A percentile compares a stretch with the other conserved stretches of the same genome.
Evolutionary conservation across 75 land plant species (phyloP).

Genomic region (Azolla pinnata): DNA sequence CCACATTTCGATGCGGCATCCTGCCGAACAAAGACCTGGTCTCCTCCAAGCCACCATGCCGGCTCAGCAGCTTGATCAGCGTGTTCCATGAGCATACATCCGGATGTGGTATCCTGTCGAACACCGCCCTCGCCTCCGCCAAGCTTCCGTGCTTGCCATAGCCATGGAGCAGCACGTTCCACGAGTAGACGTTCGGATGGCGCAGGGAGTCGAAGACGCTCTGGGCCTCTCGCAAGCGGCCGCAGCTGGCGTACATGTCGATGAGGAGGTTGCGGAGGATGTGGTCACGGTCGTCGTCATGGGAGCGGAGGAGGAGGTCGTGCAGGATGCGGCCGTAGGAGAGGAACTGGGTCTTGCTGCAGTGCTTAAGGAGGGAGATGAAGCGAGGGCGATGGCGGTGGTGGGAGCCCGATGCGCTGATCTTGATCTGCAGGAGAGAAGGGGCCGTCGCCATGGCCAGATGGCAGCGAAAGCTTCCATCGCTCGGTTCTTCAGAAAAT

Average conservation of each 20-base stretch:
- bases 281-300: neutral
- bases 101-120: constrained; percentile 20
- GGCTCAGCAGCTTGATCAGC: constrained; percentile 28
- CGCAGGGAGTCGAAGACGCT: neutral
- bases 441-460: too few relatives aligned
- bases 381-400: too few relatives aligned
- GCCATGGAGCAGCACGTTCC: neutral
- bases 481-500: too few relatives aligned
- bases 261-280: neutral
- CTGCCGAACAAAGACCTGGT: constrained; percentile 36
- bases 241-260: neutral
- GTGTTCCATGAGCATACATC: constrained; percentile 28
- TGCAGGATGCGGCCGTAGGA: too few relatives aligned
- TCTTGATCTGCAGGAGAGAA: too few relatives aligned
- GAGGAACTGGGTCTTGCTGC: too few relatives aligned
- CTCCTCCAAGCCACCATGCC: neutral
- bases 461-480: too few relatives aligned
- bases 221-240: neutral
- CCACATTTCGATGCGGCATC: constrained; percentile 30
- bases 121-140: constrained; percentile 14
- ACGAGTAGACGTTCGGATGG: neutral
- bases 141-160: neutral
- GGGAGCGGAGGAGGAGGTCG: too few relatives aligned
- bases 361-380: too few relatives aligned
- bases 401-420: too few relatives aligned